Percentiles rank a stretch among this genome's conserved stretches.
These are phyloP conservation scores for Heliamphora exappendiculata DNA, from an alignment of 148 eudicot species.

Conservation along the genomic window DNA sequence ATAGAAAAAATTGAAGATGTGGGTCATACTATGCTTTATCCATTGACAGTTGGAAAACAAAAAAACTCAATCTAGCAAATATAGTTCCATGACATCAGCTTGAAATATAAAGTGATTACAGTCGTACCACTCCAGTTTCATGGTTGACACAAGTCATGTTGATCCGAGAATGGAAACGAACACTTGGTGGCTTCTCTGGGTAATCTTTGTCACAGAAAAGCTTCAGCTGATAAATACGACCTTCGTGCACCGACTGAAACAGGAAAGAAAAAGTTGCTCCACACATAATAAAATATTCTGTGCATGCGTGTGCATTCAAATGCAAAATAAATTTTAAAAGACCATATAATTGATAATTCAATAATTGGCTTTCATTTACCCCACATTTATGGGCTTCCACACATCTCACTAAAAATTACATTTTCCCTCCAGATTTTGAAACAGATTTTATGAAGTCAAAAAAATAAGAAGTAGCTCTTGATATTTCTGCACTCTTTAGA, in stretches of 20 bases:
- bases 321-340: neutral
- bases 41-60: neutral
- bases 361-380: neutral
- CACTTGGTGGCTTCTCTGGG: slow-evolving; percentile 55
- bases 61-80: neutral
- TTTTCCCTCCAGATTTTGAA: neutral
- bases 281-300: too few relatives aligned
- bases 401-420: neutral
- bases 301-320: neutral
- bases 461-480: too few relatives aligned
- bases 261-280: neutral
- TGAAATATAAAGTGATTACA: neutral
- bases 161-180: slow-evolving; percentile 45
- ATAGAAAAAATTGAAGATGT: neutral
- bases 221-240: slow-evolving; percentile 55
- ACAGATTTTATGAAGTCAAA: too few relatives aligned
- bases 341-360: neutral
- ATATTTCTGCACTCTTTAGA: too few relatives aligned
- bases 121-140: slow-evolving; percentile 48
- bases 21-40: neutral
- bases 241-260: slow-evolving; percentile 49
- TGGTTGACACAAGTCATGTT: slow-evolving; percentile 52
- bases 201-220: slow-evolving; percentile 52
- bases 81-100: neutral
- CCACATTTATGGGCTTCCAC: neutral